Evolutionary conservation across 495 filamentous ascomycete species (phyloP), one percentile per base, ranked within the genome.

Genomic region (Neurospora sp.): DNA sequence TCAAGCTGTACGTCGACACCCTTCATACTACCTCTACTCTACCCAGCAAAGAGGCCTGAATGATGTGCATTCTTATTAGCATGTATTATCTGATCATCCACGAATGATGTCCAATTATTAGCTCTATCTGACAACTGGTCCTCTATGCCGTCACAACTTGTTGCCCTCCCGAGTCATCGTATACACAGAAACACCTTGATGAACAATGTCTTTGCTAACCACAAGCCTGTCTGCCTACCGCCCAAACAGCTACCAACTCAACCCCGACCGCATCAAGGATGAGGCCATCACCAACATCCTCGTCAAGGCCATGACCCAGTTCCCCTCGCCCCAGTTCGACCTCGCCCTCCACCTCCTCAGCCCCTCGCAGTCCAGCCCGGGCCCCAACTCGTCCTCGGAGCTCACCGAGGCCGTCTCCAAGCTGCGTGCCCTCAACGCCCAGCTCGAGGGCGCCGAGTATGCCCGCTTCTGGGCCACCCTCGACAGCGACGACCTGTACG

Each of bases 231-330:
- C 39, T 42, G 72, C 18, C 37, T 35, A 1, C 41, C 12, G n/a
- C 14, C 54, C 59, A 14, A 31, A 72, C 78, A 99, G 96, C 73
- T 99, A 98, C 90, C 96, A 99, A 86, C 97, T 99, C 88, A 99
- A 99, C 89, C 95, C 96, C 27, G 94, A 98, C 88, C 94, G 97
- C 77, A 90, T 94, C 83, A 94, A 94, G 83, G 91, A 97, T 78
- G 96, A 99, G 84, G 93, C 92, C 78, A 93, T 94, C 81, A 98
- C 96, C 87, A 98, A 98, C 87, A 91, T 98, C 89, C 93, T 99
- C 82, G 93, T 95, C 84, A 98, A 98, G 89, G 89, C 94, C 73
- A 90, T 99, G 78, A 97, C 95, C 76, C 92, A 97, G 83, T 98
- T 99, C 89, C 96, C 96, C 76, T 92, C 93, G 12, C 92, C 96